Evolutionary conservation across 108 stramenopile genomes (phyloP), one percentile per base, ranked within the genome.

Genomic region (Cyclostephanos invisitatus): DNA sequence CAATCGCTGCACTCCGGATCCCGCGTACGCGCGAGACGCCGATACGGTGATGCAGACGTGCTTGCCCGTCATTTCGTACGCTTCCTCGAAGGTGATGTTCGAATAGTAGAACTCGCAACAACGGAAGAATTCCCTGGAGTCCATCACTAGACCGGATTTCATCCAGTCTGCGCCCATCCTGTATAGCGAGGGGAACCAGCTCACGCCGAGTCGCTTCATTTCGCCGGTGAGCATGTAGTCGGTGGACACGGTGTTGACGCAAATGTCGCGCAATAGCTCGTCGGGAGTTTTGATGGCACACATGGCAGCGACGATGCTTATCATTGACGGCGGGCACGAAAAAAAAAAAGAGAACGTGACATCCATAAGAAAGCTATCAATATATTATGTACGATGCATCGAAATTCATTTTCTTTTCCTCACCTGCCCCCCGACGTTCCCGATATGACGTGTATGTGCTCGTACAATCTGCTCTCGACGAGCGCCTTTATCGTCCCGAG

Each of bases 31-130:
- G 24, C 96, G 85, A 65, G 82, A 85, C 18, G 96, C 93, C 10
- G 93, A 89, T 10, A 97, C 96, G 1, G 94, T 94, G 63, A 97
- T 97, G 71, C 96, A 96, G 20, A 96, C 91, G 80, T 96, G 90
- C 76, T 96, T 96, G 24, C 91, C 81, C 1, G 96, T 97, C 59
- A 84, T 68, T 56, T 93, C 91, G 74, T 87, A 97, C 18, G 96
- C 96, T 80, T 97, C 96, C 75, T 89, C 91, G 78, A 97, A 97
- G 20, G 96, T 97, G 18, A 84, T 88, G 66, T 78, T 79, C 20
- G 84, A 84, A 72, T 82, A 97, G 80, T 96, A 96, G 67, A 91
- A 95, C 21, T 97, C 89, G 68, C 96, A 97, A 17, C 87, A 89
- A 12, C 84, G 62, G 36, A 82, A 77, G 67, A 88, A 90, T 8